Evolutionary conservation across 176 grass and related monocot genomes (phyloP).

Genomic region (Juncus inflexus): DNA sequence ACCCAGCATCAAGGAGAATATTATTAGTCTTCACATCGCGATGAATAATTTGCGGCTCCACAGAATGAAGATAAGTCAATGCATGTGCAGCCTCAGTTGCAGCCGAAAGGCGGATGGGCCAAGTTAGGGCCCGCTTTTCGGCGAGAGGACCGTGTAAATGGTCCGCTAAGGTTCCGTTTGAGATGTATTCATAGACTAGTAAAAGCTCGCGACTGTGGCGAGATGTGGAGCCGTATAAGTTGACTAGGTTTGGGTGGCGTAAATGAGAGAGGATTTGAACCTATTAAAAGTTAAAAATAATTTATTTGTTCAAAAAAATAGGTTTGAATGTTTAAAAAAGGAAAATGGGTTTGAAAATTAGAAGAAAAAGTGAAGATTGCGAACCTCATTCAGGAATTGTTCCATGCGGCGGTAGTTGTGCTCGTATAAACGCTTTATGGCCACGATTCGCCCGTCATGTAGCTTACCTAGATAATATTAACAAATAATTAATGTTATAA

Average conservation of each 20-base stretch:
- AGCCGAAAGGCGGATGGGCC: slow-evolving; percentile 60
- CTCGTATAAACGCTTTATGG: slow-evolving; percentile 83
- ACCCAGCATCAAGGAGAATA: slow-evolving; percentile 72
- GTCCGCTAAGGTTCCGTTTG: slow-evolving; percentile 81
- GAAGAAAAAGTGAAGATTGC: too few relatives aligned
- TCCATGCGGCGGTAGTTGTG: slow-evolving; percentile 68
- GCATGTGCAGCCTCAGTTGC: slow-evolving; percentile 84
- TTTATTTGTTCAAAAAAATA: too few relatives aligned
- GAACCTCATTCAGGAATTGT: slow-evolving; percentile 90
- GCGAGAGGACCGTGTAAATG: slow-evolving; percentile 74
- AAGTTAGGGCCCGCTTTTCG: slow-evolving; percentile 48
- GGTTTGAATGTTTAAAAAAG: too few relatives aligned
- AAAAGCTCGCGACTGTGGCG: slow-evolving; percentile 67
- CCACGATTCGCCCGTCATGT: slow-evolving; percentile 68
- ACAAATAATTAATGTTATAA: background rate
- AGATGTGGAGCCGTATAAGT: slow-evolving; percentile 87
- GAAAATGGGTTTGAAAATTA: too few relatives aligned
- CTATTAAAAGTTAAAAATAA: too few relatives aligned
- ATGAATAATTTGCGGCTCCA: slow-evolving; percentile 75
- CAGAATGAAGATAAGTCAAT: slow-evolving; percentile 71
- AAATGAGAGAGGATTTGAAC: slow-evolving; percentile 58
- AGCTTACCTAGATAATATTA: slow-evolving; percentile 42
- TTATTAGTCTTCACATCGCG: slow-evolving; percentile 89
- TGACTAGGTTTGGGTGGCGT: slow-evolving; percentile 83
- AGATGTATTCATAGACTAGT: slow-evolving; percentile 86